These are phyloP conservation scores for Pulveroboletus sp. DNA, from an alignment of 768 basidiomycete species.

Conservation along the genomic window DNA sequence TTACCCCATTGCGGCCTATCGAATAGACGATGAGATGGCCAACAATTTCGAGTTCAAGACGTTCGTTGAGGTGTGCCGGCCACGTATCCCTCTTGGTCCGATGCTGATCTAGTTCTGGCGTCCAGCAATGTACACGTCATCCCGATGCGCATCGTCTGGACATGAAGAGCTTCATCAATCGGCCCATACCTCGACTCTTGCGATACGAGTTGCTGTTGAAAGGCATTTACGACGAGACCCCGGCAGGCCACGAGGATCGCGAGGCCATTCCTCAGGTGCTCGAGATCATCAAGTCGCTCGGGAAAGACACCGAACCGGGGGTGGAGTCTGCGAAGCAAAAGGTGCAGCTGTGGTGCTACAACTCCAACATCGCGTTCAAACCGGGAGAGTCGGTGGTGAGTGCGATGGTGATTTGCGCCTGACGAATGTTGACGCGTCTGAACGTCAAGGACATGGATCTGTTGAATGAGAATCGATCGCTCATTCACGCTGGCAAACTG, in stretches of 20 bases:
- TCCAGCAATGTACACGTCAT: conserved; percentile 55
- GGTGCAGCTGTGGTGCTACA: conserved; percentile 86
- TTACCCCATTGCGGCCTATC: conserved; percentile 86
- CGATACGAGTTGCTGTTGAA: conserved; percentile 86
- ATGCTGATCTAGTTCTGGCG: conserved; percentile 3
- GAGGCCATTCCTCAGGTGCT: conserved; percentile 81
- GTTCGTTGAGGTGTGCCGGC: conserved; percentile 67
- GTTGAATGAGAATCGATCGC: conserved; percentile 71
- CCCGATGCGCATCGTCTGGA: conserved; percentile 78
- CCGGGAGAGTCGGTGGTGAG: conserved; percentile 64
- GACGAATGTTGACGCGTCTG: conserved; percentile 1
- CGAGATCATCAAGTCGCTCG: conserved; percentile 80
- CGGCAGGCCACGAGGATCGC: conserved; percentile 72
- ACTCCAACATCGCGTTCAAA: conserved; percentile 76
- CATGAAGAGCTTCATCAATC: conserved; percentile 90
- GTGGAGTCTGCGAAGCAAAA: conserved; percentile 83
- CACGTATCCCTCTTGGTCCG: neutral
- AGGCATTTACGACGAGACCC: conserved; percentile 72
- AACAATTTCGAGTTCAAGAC: conserved; percentile 75
- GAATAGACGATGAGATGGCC: conserved; percentile 84
- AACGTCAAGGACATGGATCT: conserved; percentile 82
- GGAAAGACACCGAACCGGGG: conserved; percentile 84
- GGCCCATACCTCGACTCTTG: conserved; percentile 84
- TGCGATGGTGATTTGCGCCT: neutral
- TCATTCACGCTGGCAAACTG: conserved; percentile 81